Evolutionary conservation across 352 stramenopile species (phyloP), one percentile per base, ranked within the genome.

Genomic region (Globisporangium paddicum): DNA sequence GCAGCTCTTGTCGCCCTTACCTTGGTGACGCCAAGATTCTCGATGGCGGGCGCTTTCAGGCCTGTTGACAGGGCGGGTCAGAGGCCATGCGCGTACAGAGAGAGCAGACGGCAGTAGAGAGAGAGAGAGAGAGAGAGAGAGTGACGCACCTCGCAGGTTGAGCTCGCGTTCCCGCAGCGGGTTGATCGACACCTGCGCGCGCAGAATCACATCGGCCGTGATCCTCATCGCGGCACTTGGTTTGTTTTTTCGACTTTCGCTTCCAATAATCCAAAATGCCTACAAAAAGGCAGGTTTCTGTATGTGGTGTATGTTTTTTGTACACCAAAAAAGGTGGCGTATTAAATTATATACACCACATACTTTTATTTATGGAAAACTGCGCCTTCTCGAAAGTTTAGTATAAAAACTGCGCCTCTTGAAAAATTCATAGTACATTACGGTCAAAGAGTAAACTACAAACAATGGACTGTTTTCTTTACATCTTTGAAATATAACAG

Each of bases 21-120:
- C 77, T 96, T 90, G 40, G 87, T 96, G 55, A 96, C 90, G 56
- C 88, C 89, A 59, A 98, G 75, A 72, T 97, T 98, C 69, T 98
- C 92, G 41, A 98, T 89, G 28, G 89, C 83, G 30, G 90, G 89
- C 30, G 95, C 95, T 70, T 97, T 96, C 66, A 84, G 86, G 65
- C 89, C 85, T 96, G 70, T 40, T 25, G 11, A n/a, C 16, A 18
- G 48, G 49, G 34, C 38, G 47, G 49, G 69, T 84, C 66, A 86
- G 71, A 32, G 11, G 2, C 21, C 23, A 47, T 14, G 28, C 51
- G 7, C 59, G 37, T 25, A 19, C 48, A 19, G 9, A 40, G n/a
- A n/a, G n/a, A n/a, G n/a, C n/a, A n/a, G n/a, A n/a, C n/a, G n/a
- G 41, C 19, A 42, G 2, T 10, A 38, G 19, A 18, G 18, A 38